Evolutionary conservation across 257 asterid genomes (phyloP).

Genomic region (Marsdenia floribunda): DNA sequence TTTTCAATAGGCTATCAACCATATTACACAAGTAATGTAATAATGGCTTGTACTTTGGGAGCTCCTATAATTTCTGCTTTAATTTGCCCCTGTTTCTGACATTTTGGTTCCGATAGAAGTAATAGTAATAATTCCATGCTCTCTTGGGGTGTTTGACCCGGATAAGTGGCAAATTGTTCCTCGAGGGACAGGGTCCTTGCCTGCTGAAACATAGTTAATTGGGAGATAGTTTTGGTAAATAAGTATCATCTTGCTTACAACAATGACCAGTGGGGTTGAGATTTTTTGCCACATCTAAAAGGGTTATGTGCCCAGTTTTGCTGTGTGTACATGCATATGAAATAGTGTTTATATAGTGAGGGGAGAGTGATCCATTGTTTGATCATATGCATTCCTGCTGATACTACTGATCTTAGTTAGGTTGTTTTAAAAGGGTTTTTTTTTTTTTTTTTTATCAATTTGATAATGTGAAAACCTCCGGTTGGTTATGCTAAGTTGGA

Average conservation of each 20-base stretch:
- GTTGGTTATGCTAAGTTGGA: background rate
- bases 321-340: background rate
- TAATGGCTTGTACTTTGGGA: background rate
- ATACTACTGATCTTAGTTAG: background rate
- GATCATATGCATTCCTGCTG: background rate
- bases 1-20: conserved; percentile 1
- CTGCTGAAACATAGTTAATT: background rate
- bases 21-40: background rate
- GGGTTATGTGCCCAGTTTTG: too few species aligned
- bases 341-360: background rate
- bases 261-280: background rate
- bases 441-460: background rate
- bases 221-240: background rate
- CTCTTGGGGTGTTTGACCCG: background rate
- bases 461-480: background rate
- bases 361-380: background rate
- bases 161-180: background rate
- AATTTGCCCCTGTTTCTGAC: too few species aligned
- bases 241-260: background rate
- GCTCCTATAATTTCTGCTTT: background rate
- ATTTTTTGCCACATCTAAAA: background rate
- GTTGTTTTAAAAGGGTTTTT: background rate
- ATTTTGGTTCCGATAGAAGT: background rate
- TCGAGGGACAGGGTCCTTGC: background rate
- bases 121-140: background rate